These are phyloP conservation scores for Cryptococcus hybrid DNA, from an alignment of 1,284 basidiomycete genomes.

Conservation along the genomic window DNA sequence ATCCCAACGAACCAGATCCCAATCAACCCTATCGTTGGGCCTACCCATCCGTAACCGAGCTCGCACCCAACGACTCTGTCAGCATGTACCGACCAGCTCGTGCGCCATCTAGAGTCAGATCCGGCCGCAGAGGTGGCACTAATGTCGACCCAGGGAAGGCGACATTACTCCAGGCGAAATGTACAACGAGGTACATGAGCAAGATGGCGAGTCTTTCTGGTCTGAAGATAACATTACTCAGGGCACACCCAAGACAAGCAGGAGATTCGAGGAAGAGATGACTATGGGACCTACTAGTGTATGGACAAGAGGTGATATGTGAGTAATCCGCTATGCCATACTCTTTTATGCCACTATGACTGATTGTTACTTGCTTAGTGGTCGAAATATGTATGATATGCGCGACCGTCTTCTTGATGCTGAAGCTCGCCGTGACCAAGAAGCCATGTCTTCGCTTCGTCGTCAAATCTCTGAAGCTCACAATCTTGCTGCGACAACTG, in stretches of 20 bases:
- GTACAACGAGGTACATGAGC: not conserved
- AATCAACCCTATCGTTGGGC: not conserved
- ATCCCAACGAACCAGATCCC: slow-evolving; percentile 3
- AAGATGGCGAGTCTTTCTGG: slow-evolving; percentile 12
- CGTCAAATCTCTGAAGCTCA: slow-evolving; percentile 20
- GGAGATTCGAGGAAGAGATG: slow-evolving; percentile 23
- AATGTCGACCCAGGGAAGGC: slow-evolving; percentile 27
- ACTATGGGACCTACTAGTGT: slow-evolving; percentile 25
- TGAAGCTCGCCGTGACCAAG: slow-evolving; percentile 10
- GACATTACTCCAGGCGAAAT: not conserved
- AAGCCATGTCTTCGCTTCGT: slow-evolving; percentile 9
- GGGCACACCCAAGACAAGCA: slow-evolving; percentile 13
- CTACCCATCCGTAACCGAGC: slow-evolving; percentile 16
- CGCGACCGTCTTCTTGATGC: slow-evolving; percentile 28
- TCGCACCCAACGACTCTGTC: slow-evolving; percentile 29
- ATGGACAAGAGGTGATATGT: slow-evolving; percentile 24
- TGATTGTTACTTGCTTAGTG: slow-evolving; percentile 11
- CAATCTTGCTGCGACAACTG: slow-evolving; percentile 23
- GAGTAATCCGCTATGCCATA: slow-evolving; percentile 5
- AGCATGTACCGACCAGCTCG: slow-evolving; percentile 33
- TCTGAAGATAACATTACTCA: slow-evolving; percentile 20
- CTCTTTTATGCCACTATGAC: not conserved
- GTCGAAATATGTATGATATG: slow-evolving; percentile 32
- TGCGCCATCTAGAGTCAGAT: slow-evolving; percentile 9
- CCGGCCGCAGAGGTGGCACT: slow-evolving; percentile 25